phyloP scores from a whole-genome alignment of 176 grass and related monocot species.

The Otatea glauca region DNA sequence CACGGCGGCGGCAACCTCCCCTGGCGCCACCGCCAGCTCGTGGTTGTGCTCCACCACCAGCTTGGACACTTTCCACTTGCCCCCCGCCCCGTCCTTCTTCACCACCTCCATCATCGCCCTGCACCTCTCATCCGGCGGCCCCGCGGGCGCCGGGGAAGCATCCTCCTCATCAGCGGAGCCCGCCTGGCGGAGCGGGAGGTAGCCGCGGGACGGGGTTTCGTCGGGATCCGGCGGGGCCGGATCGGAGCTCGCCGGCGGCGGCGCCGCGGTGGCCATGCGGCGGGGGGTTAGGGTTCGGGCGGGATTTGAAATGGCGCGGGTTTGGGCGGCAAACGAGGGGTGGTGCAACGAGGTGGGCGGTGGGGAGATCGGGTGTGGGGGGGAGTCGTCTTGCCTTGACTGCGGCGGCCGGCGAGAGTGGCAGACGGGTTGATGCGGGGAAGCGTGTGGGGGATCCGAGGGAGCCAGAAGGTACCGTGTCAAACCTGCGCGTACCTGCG shows the following conservation, averaged over 20 bases:
- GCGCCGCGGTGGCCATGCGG: constrained; percentile 21
- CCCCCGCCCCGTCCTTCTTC: constrained; percentile 57
- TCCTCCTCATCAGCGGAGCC: constrained; percentile 19
- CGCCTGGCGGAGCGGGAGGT: constrained; percentile 38
- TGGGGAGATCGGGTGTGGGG: constrained; percentile 62
- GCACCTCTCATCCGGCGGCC: constrained; percentile 44
- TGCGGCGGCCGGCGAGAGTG: constrained; percentile 66
- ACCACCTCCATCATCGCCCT: constrained; percentile 94
- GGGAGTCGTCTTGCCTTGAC: constrained; percentile 59
- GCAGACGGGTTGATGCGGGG: constrained; percentile 22
- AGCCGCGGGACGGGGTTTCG: constrained; percentile 39
- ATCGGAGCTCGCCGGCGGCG: constrained; percentile 25
- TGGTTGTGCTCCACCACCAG: constrained; percentile 80
- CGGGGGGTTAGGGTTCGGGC: constrained; percentile 17
- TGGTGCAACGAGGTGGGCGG: neutral
- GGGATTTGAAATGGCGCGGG: constrained; percentile 53
- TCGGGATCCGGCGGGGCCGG: constrained; percentile 27
- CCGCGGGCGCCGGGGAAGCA: neutral
- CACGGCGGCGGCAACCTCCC: constrained; percentile 1
- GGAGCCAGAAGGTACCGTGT: neutral
- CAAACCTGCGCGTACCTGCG: neutral
- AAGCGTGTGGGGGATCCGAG: constrained; percentile 26
- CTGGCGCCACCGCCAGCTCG: constrained; percentile 33
- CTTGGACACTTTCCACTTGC: constrained; percentile 74
- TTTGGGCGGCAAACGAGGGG: constrained; percentile 28